Base-by-base conservation (phyloP, 2,329 filamentous ascomycete genomes). In the Aspergillus brunneoviolaceus region DNA sequence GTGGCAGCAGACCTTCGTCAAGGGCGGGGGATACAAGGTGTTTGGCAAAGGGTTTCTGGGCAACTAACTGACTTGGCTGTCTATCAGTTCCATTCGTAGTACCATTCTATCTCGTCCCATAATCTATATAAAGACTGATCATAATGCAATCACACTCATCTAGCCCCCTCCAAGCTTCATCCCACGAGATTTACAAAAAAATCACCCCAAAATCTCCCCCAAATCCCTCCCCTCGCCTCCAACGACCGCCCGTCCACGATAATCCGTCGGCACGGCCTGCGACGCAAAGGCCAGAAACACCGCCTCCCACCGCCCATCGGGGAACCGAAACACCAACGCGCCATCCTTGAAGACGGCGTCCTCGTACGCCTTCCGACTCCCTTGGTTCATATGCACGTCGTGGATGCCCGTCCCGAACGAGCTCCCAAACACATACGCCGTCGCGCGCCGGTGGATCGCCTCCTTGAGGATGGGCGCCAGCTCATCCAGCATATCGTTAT, bases 401-500 rank as follows among this genome's bases (percentile, higher is more conserved):
- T 66, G 65, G 19, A 67, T 65, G 3, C 55, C 59, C 1, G 33
- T 31, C n/a, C 27, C 31, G 27, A 63, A 65, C 11, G 45, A 19
- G 2, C 55, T 60, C 2, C 65, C 65, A 39, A 64, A 67, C 0
- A 67, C 2, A 12, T 67, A 67, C 4, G 64, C 31, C 10, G 59
- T 45, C 25, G 64, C 61, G 1, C 63, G 27, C 2, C 63, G n/a
- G 3, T 57, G 49, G 16, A 67, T 51, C 1, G 63, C 59, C 4
- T 59, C 27, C 14, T 61, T 16, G 10, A 67, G 12, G 16, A 58
- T 51, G 23, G 65, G 65, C 19, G 55, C 57, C 1, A 67, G 31
- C 1, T 63, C 55, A n/a, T 67, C 63, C 6, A 66, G 51, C 70
- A 83, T 50, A 74, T 78, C 66, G 81, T 59, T 69, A 25, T 65